A percentile compares a stretch with the other conserved stretches of the same genome.
Conservation (phyloP, 2,329 filamentous ascomycete species). For the Colletotrichum magnum region DNA sequence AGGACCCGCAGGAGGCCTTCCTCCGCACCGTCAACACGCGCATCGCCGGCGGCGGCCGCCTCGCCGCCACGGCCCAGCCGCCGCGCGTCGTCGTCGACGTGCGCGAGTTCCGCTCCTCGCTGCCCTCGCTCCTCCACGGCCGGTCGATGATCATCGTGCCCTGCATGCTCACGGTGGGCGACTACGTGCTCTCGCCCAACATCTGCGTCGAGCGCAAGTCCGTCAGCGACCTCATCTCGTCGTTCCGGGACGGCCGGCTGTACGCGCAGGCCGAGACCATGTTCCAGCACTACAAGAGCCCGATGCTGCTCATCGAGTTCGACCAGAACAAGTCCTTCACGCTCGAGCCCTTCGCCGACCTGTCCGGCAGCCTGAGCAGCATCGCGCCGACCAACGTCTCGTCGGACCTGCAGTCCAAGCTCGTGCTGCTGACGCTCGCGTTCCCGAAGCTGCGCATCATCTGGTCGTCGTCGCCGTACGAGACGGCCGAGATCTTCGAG, state of each 20-base stretch:
- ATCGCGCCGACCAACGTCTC: slow-evolving; percentile 70
- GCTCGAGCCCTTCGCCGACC: slow-evolving; percentile 83
- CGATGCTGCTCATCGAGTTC: slow-evolving; percentile 97
- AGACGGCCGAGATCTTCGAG: slow-evolving; percentile 97
- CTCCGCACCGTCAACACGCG: slow-evolving; percentile 96
- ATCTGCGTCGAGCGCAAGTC: slow-evolving; percentile 97
- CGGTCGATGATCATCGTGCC: slow-evolving; percentile 90
- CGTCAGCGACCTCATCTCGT: slow-evolving; percentile 89
- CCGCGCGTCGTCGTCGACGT: slow-evolving; percentile 95
- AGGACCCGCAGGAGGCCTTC: slow-evolving; percentile 92
- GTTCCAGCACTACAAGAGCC: slow-evolving; percentile 90
- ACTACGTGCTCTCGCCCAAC: slow-evolving; percentile 92
- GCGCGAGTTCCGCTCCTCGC: slow-evolving; percentile 92
- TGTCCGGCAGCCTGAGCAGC: slow-evolving; percentile 73
- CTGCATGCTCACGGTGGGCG: slow-evolving; percentile 95
- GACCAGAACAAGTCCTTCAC: slow-evolving; percentile 98
- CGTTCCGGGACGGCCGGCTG: slow-evolving; percentile 90
- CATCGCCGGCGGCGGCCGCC: slow-evolving; percentile 91
- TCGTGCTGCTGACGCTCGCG: slow-evolving; percentile 91
- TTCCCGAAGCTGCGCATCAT: slow-evolving; percentile 93
- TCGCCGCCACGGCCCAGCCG: slow-evolving; percentile 86
- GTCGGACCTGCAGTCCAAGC: slow-evolving; percentile 89
- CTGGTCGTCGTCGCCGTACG: slow-evolving; percentile 93
- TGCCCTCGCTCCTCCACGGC: slow-evolving; percentile 92
- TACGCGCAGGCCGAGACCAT: slow-evolving; percentile 95